phyloP scores from a whole-genome alignment of 768 basidiomycete species.

The Leccinum longicurvipes region DNA sequence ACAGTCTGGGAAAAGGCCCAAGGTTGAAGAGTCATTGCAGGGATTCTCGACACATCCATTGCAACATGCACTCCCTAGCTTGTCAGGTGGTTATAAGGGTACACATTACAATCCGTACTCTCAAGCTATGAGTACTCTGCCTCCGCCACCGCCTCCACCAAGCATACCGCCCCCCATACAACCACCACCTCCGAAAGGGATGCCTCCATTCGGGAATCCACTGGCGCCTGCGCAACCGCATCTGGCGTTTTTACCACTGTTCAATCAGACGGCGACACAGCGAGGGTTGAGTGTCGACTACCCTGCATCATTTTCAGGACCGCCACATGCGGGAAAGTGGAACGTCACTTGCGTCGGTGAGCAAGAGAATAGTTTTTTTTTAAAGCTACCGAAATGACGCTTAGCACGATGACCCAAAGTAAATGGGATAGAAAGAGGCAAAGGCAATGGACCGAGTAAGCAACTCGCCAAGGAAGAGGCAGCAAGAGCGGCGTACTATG shows the following conservation, averaged over 20 bases:
- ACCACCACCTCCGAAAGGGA: conserved; percentile 34
- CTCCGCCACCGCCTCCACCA: conserved; percentile 23
- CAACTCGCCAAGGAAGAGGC: conserved; percentile 79
- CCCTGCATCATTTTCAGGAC: conserved; percentile 56
- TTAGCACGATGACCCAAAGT: conserved; percentile 39
- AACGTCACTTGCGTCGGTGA: conserved; percentile 64
- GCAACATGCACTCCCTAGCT: conserved; percentile 17
- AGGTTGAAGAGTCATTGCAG: conserved; percentile 30
- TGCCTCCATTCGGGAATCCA: conserved; percentile 45
- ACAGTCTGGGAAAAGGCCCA: conserved; percentile 29
- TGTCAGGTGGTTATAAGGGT: conserved; percentile 17
- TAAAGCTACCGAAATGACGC: background rate
- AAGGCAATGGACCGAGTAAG: conserved; percentile 64
- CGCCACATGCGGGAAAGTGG: conserved; percentile 69
- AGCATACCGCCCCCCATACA: conserved; percentile 33
- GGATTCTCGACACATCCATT: conserved; percentile 29
- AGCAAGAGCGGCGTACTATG: conserved; percentile 64
- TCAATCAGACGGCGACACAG: conserved; percentile 71
- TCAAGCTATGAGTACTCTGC: conserved; percentile 8
- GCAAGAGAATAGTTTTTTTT: conserved; percentile 19
- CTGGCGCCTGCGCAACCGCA: conserved; percentile 61
- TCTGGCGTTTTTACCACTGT: conserved; percentile 64
- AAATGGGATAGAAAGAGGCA: conserved; percentile 66
- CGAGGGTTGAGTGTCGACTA: conserved; percentile 63
- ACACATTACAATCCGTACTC: conserved; percentile 32